Base-by-base conservation (phyloP, 495 filamentous ascomycete species). In the Poronia punctata region DNA sequence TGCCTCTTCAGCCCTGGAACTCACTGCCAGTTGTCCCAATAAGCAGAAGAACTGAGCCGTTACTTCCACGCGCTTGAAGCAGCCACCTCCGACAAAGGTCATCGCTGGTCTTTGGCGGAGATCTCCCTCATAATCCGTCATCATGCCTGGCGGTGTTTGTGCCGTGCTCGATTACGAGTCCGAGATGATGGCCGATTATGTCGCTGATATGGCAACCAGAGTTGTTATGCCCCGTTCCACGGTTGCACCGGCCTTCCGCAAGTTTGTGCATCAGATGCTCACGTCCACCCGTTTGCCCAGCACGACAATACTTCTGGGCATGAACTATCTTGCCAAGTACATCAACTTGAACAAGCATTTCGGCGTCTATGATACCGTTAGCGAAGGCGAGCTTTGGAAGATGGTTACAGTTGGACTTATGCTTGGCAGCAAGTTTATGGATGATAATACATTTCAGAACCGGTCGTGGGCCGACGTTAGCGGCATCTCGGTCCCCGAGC, bases 401-500 rank as follows among this genome's bases (percentile, higher is more conserved):
- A 86, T 96, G 78, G 74, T 97, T 38, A 96, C 88, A 10, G 83
- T 89, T 38, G 73, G 83, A 11, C 72, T 99, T 22, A 70, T 99
- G 27, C 75, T 99, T 22, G 92, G 89, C 36, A 96, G 89, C 71
- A 99, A 99, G 66, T 99, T 99, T 54, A 63, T 97, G 39, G 92
- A 99, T 56, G 92, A 99, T 63, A 97, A 97, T 64, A 99, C 92
- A 11, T 99, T 97, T 64, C 88, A 96, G 71, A 99, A 97, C 67
- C 86, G 89, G 38, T 97, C 93, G 5, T 99, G 92, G 92, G 84
- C 93, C 3, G 93, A 99, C 56, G 92, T 99, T 17, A 97, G 88
- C 65, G 86, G 84, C 41, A 95, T 99, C 45, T 63, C 82, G 15
- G 88, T 99, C 16, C 49, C 70, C 17, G 90, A 96, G 51, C 70